A percentile compares a stretch with the other conserved stretches of the same genome.
These are phyloP conservation scores for Entomortierella parvispora DNA, from an alignment of 192 early-diverging fungal species.

Conservation along the genomic window DNA sequence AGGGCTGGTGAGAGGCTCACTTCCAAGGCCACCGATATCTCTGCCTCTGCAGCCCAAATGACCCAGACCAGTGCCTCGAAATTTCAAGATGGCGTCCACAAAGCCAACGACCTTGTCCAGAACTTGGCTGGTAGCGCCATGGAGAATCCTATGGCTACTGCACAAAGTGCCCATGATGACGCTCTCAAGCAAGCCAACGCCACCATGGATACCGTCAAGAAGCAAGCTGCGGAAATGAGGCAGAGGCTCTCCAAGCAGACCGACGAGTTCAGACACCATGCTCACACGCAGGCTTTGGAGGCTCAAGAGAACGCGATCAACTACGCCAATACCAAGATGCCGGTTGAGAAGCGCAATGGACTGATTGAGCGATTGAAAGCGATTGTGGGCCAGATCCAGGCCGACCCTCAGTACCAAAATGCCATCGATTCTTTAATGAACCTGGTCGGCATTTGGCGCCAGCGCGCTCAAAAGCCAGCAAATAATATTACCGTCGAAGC, in stretches of 20 bases:
- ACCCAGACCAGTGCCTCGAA: background rate
- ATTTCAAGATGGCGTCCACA: conserved; percentile 24
- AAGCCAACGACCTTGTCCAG: conserved; percentile 5
- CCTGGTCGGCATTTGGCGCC: conserved; percentile 41
- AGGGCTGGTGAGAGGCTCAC: conserved; percentile 2
- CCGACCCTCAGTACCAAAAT: conserved; percentile 52
- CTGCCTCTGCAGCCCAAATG: background rate
- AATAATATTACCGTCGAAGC: conserved; percentile 9
- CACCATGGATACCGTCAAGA: conserved; percentile 1
- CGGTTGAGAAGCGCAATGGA: conserved; percentile 32
- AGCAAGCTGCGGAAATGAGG: conserved; percentile 8
- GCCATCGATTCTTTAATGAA: conserved; percentile 45
- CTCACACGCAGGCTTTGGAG: background rate
- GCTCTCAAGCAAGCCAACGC: background rate
- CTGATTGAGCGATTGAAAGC: conserved; percentile 47
- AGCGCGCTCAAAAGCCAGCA: conserved; percentile 14
- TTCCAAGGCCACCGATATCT: conserved; percentile 6
- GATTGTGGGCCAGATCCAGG: conserved; percentile 48
- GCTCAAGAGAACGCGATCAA: conserved; percentile 20
- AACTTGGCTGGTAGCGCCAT: background rate
- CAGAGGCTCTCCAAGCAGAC: conserved; percentile 1
- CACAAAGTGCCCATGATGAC: background rate
- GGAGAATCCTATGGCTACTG: conserved; percentile 15
- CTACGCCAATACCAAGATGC: conserved; percentile 34
- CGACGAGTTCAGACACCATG: conserved; percentile 8